Evolutionary conservation across 805 yeast genomes (phyloP).

Genomic region (Zygoascus bituminiphila): DNA sequence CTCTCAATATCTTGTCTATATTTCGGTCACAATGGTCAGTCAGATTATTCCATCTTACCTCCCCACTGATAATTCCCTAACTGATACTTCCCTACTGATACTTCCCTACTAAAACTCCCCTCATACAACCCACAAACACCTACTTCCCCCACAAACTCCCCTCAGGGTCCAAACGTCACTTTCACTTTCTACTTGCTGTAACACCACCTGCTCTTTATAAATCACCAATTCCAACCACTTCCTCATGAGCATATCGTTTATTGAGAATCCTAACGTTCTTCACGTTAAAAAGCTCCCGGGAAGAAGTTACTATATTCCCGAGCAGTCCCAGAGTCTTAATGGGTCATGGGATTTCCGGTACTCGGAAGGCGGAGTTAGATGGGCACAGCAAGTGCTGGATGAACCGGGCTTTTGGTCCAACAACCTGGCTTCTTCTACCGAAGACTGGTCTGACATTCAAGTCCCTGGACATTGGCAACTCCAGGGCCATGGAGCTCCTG

Average conservation of each 20-base stretch:
- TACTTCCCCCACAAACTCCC: too few species aligned
- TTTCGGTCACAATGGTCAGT: too few species aligned
- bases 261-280: conserved; percentile 14
- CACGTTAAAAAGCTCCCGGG: conserved; percentile 10
- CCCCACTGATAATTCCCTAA: too few species aligned
- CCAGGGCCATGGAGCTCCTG: conserved; percentile 31
- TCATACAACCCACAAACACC: too few species aligned
- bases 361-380: conserved; percentile 1
- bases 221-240: too few species aligned
- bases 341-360: conserved; percentile 25
- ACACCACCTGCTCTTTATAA: too few species aligned
- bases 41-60: too few species aligned
- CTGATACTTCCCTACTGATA: too few species aligned
- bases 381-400: conserved; percentile 1
- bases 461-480: conserved; percentile 35
- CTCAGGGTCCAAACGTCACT: too few species aligned
- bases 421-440: conserved; percentile 8
- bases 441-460: conserved; percentile 7
- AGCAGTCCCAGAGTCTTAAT: conserved; percentile 14
- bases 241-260: conserved; percentile 5
- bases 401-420: background rate
- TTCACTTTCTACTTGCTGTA: too few species aligned
- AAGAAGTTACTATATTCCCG: conserved; percentile 16
- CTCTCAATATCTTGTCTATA: too few species aligned
- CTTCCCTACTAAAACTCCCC: too few species aligned